A percentile compares a stretch with the other conserved stretches of the same genome.
These are phyloP conservation scores for Sclerotinia sclerotiorum DNA, from an alignment of 2,329 filamentous ascomycete species.

Conservation along the genomic window DNA sequence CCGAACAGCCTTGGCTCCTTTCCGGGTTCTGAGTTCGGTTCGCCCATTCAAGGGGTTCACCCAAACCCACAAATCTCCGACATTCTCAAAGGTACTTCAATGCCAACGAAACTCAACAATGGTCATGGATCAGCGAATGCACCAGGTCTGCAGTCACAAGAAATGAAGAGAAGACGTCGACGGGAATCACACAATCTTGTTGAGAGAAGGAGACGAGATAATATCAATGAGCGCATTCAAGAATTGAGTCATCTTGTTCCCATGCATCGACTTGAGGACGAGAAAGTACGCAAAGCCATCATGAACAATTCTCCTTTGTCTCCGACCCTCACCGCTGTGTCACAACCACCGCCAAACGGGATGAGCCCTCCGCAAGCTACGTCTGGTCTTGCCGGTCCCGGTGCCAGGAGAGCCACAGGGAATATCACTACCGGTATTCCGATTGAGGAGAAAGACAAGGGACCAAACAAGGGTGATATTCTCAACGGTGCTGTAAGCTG, in stretches of 20 bases:
- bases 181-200: conserved; percentile 96
- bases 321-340: conserved; percentile 71
- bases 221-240: conserved; percentile 98
- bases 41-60: conserved; percentile 69
- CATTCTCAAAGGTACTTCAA: conserved; percentile 84
- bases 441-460: conserved; percentile 96
- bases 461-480: conserved; percentile 97
- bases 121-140: conserved; percentile 32
- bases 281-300: conserved; percentile 93
- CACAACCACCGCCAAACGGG: conserved; percentile 45
- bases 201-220: conserved; percentile 89
- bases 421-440: conserved; percentile 92
- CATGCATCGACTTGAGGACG: conserved; percentile 87
- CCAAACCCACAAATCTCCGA: conserved; percentile 77
- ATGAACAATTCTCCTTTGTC: conserved; percentile 89
- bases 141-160: conserved; percentile 68
- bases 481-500: conserved; percentile 95
- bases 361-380: conserved; percentile 75
- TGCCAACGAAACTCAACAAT: conserved; percentile 78
- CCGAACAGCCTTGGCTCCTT: conserved; percentile 82
- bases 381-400: conserved; percentile 81
- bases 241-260: conserved; percentile 93
- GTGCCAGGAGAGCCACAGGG: conserved; percentile 74
- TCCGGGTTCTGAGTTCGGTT: conserved; percentile 84
- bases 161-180: conserved; percentile 87